Evolutionary conservation across 306 rosid species (phyloP).

Genomic region (Prunus mongolica): DNA sequence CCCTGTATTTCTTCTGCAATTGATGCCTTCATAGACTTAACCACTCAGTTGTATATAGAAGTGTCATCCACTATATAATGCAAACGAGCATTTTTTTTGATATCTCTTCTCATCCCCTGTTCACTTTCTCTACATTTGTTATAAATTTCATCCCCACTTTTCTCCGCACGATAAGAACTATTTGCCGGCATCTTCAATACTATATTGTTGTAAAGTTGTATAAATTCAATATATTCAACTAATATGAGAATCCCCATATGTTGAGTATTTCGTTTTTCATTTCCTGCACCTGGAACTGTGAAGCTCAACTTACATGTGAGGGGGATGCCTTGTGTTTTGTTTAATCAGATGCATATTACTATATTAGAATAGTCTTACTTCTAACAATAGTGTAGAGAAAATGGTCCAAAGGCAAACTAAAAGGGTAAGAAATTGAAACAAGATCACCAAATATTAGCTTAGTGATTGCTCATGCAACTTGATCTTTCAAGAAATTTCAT

Average conservation of each 20-base stretch:
- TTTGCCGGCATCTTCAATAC: constrained; percentile 11
- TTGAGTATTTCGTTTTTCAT: neutral
- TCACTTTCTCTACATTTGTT: neutral
- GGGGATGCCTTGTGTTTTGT: no score
- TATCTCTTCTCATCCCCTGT: neutral
- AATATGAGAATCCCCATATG: neutral
- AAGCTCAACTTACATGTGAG: neutral
- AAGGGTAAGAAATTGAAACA: neutral
- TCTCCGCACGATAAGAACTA: neutral
- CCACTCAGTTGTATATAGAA: constrained; percentile 16
- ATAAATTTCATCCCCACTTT: constrained; percentile 11
- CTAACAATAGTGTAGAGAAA: no score
- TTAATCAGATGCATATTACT: no score
- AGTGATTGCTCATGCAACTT: neutral
- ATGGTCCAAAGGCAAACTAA: neutral
- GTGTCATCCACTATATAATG: neutral
- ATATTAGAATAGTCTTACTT: no score
- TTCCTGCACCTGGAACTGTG: neutral
- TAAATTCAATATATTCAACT: neutral
- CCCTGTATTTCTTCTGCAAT: neutral
- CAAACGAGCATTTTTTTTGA: neutral
- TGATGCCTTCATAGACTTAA: neutral
- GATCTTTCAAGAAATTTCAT: neutral
- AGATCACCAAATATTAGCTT: neutral
- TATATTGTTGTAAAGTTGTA: neutral